Base-by-base conservation (phyloP, 202 grass and related monocot genomes). In the Zoysia matrella region DNA sequence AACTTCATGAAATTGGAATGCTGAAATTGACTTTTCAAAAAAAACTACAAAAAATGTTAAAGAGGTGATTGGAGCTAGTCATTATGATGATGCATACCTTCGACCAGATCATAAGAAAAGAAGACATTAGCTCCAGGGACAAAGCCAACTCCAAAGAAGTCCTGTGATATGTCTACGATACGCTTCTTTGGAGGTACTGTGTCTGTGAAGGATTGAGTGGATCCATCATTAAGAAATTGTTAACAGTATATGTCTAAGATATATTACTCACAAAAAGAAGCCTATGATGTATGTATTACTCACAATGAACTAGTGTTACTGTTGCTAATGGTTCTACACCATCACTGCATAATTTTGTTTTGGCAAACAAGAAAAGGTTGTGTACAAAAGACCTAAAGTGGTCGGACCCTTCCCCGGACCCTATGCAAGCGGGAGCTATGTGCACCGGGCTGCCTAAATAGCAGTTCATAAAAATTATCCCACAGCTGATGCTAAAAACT, bases 111-210 rank as follows among this genome's bases (percentile, higher is more conserved):
- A 89, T 99, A 99, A 82, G 91, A 90, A 53, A 99, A 95, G 67
- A 90, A 88, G 48, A 99, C 72, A 71, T 90, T 99, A 69, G 96
- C 96, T 52, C 96, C 92, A 82, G 96, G 96, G 57, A 90, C 89
- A 94, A 99, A 95, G 43, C 96, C 91, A 83, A 78, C 76, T 43
- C 90, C 81, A 74, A 86, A 89, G 77, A 99, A 95, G 87, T 99
- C 91, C 44, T 90, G 90, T 68, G 96, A 89, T 72, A 84, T 90
- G 80, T 95, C 91, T 78, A 84, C 40, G 86, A 99, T 78, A 62
- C 83, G 85, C 84, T 86, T 87, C 86, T 99, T 99, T 86, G 92
- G 92, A 68, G 96, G 96, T 52, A 92, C 92, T 64, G 92, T 99
- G 90, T 95, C 96, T 99, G 89, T 72, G 80, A 10, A 66, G 54